phyloP scores from a whole-genome alignment of 2,329 filamentous ascomycete species.

The Exophiala bonariae region DNA sequence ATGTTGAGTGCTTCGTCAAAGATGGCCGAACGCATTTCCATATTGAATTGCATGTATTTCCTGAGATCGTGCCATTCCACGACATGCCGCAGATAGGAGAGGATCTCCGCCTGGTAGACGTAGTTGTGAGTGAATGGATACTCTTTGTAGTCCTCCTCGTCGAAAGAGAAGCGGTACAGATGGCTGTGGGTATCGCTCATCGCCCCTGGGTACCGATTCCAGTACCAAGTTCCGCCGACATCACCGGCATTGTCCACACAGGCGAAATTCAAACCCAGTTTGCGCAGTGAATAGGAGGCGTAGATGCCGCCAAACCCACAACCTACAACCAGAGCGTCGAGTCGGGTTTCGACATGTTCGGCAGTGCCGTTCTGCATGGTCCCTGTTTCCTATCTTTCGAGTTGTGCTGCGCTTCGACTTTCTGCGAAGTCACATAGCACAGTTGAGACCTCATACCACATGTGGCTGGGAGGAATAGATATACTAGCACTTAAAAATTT shows the following conservation, averaged over 20 bases:
- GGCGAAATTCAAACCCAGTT: slow-evolving; percentile 48
- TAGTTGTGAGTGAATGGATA: slow-evolving; percentile 30
- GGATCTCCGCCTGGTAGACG: slow-evolving; percentile 40
- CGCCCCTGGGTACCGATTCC: slow-evolving; percentile 42
- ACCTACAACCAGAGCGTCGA: slow-evolving; percentile 31
- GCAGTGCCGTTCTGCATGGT: too few relatives aligned
- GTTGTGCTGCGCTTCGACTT: too few relatives aligned
- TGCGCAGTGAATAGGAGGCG: slow-evolving; percentile 52
- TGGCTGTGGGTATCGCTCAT: slow-evolving; percentile 23
- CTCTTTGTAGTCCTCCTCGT: slow-evolving; percentile 19
- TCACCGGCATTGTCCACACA: slow-evolving; percentile 55
- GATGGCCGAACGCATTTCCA: slow-evolving; percentile 40
- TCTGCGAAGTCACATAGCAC: too few relatives aligned
- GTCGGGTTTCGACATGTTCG: too few relatives aligned
- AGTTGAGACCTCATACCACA: too few relatives aligned
- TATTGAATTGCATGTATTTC: slow-evolving; percentile 47
- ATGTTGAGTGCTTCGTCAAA: slow-evolving; percentile 37
- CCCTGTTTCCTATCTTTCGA: too few relatives aligned
- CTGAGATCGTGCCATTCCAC: slow-evolving; percentile 44
- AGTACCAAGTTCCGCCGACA: slow-evolving; percentile 39
- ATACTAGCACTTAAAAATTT: too few relatives aligned
- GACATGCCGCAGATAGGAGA: slow-evolving; percentile 48
- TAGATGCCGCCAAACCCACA: slow-evolving; percentile 47
- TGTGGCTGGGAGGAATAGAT: too few relatives aligned
- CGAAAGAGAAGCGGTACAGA: slow-evolving; percentile 42